phyloP scores from a whole-genome alignment of 2,329 filamentous ascomycete species.

The Apiospora aurea region DNA sequence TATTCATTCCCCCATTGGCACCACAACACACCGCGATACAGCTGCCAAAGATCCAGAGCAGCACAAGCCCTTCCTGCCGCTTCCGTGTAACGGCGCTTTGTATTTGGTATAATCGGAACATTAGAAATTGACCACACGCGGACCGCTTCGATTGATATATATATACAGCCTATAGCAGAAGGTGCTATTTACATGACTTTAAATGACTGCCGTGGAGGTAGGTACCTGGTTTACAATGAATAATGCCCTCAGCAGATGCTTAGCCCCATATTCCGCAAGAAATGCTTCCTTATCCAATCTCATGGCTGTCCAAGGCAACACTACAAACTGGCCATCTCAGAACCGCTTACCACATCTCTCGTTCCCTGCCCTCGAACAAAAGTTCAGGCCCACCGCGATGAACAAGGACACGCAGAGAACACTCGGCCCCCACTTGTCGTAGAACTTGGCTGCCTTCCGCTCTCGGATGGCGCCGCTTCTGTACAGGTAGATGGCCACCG shows the following conservation, averaged over 20 bases:
- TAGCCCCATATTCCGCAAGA: background rate
- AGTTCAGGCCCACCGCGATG: conserved; percentile 78
- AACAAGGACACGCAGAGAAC: conserved; percentile 78
- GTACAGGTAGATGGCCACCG: conserved; percentile 85
- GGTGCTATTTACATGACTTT: background rate
- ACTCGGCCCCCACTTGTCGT: conserved; percentile 87
- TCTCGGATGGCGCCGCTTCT: conserved; percentile 85
- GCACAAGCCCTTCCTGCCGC: background rate
- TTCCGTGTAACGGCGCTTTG: background rate
- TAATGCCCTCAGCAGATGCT: background rate
- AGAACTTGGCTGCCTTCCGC: conserved; percentile 85
- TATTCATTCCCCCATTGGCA: background rate
- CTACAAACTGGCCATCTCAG: background rate
- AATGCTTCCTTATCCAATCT: conserved; percentile 3
- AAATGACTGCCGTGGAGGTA: background rate
- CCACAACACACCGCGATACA: background rate
- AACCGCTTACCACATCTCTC: conserved; percentile 56
- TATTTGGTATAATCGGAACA: background rate
- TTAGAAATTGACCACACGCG: too few relatives aligned
- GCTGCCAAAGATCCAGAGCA: background rate
- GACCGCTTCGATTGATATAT: background rate
- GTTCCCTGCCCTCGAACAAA: conserved; percentile 76
- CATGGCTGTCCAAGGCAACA: background rate
- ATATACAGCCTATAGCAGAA: conserved; percentile 7
- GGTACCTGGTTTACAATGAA: background rate